A percentile compares a stretch with the other conserved stretches of the same genome.
These are phyloP conservation scores for Fusarium oxysporum DNA, from an alignment of 2,329 filamentous ascomycete genomes.

Conservation along the genomic window DNA sequence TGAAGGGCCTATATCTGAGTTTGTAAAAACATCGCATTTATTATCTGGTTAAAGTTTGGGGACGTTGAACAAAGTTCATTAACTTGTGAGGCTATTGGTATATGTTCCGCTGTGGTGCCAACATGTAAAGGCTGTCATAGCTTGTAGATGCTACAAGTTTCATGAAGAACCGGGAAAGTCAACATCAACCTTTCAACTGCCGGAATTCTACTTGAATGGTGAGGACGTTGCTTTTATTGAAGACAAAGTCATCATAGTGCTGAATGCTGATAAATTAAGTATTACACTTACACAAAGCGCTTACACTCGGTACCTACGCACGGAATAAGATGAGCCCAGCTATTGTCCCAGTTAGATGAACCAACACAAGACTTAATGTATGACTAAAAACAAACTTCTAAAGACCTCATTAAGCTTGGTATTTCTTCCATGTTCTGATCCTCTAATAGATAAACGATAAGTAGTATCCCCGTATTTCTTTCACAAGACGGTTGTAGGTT, in stretches of 20 bases:
- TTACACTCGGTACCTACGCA: not conserved
- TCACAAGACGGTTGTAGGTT: not conserved
- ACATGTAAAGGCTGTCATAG: not conserved
- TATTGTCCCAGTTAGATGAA: not conserved
- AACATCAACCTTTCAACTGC: not conserved
- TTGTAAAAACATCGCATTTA: not conserved
- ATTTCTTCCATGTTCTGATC: not conserved
- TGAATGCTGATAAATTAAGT: not conserved
- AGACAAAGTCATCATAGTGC: not conserved
- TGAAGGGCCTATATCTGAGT: not conserved
- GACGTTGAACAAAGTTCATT: not conserved
- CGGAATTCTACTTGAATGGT: not conserved
- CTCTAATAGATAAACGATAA: not conserved
- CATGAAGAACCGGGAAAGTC: not conserved
- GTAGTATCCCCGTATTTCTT: not conserved
- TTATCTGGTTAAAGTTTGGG: not conserved
- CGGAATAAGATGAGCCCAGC: not conserved
- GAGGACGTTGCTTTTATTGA: not conserved
- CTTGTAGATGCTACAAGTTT: not conserved
- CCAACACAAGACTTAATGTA: too few relatives aligned
- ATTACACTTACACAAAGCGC: not conserved
- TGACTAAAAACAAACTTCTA: not conserved
- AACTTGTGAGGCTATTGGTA: not conserved
- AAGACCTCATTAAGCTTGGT: not conserved
- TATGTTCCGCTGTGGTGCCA: not conserved